Base-by-base conservation (phyloP, 257 asterid species). In the Solanum boliviense region DNA sequence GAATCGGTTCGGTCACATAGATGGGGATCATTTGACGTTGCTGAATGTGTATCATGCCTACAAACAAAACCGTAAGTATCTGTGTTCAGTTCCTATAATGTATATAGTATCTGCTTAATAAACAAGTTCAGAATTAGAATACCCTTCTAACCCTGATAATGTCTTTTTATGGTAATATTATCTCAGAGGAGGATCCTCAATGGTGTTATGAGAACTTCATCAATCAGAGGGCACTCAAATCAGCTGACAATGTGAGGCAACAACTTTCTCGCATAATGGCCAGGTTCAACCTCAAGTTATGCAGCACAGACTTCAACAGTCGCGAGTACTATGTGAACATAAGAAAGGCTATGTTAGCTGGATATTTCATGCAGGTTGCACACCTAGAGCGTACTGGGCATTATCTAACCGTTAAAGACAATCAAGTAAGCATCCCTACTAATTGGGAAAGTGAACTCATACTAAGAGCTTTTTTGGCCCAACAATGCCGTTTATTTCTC, bases 321-420 rank as follows among this genome's bases (percentile, higher is more conserved):
- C 96, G 98, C 15, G 99, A 97, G 88, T 97, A 97, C 96, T 95
- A 97, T 89, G 92, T 94, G 88, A 97, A 95, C 90, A 97, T 97
- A 91, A 92, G 99, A 88, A 95, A 95, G 92, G 99, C 99, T 35
- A 97, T 97, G 99, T 91, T 97, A n/a, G 99, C 99, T 92, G 99
- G 99, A 79, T 97, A 97, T 90, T 97, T 97, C 89, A 97, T 97
- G 99, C 99, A 97, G 94, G 99, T 97, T 88, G 99, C 99, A 58
- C 99, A 97, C 92, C 87, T 95, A 88, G 99, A 96, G 90, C 98
- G 96, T 32, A 91, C 96, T 11, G 98, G 98, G 20, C 98, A 96
- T 90, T 97, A 96, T 92, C 92, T 96, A 87, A 96, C 99, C 1
- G 99, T 97, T 73, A 97, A 97, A 91, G 99, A 97, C 91, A 97